Conservation (phyloP, 2,329 filamentous ascomycete species). For the Geoglossum cookeanum region DNA sequence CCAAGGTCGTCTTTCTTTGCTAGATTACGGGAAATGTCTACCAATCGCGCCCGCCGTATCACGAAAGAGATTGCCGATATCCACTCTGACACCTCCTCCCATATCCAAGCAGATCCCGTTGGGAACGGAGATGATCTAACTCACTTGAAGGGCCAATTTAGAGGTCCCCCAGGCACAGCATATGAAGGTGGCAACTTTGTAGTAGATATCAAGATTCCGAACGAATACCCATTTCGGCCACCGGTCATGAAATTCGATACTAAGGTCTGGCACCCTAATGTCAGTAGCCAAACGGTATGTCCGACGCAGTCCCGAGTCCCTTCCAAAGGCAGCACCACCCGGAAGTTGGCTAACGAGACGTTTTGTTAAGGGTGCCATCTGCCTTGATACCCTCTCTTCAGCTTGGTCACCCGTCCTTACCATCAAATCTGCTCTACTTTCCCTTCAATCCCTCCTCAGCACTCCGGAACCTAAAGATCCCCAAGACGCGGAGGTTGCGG, state of each 20-base stretch:
- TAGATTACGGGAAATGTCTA: slow-evolving; percentile 24
- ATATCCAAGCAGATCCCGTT: slow-evolving; percentile 49
- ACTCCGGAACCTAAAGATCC: slow-evolving; percentile 91
- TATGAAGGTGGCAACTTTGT: slow-evolving; percentile 72
- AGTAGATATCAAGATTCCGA: slow-evolving; percentile 74
- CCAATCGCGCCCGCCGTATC: slow-evolving; percentile 39
- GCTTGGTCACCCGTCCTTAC: slow-evolving; percentile 95
- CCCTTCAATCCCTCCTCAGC: slow-evolving; percentile 79
- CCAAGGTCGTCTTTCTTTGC: slow-evolving; percentile 28
- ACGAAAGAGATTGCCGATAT: slow-evolving; percentile 64
- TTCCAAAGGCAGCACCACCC: background rate
- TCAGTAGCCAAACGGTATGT: slow-evolving; percentile 79
- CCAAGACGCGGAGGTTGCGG: slow-evolving; percentile 87
- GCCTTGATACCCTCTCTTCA: slow-evolving; percentile 72
- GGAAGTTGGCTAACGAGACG: background rate
- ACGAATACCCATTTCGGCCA: slow-evolving; percentile 82
- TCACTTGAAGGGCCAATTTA: slow-evolving; percentile 66
- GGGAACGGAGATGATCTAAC: slow-evolving; percentile 50
- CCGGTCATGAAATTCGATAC: slow-evolving; percentile 84
- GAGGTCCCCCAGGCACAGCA: slow-evolving; percentile 76
- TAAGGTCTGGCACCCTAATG: slow-evolving; percentile 92
- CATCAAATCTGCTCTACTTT: slow-evolving; percentile 87
- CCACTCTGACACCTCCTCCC: slow-evolving; percentile 52
- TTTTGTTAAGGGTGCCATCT: slow-evolving; percentile 64
- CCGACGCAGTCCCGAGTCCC: background rate